Conservation (phyloP, 163 green algal genomes). For the Scenedesmus sp. region DNA sequence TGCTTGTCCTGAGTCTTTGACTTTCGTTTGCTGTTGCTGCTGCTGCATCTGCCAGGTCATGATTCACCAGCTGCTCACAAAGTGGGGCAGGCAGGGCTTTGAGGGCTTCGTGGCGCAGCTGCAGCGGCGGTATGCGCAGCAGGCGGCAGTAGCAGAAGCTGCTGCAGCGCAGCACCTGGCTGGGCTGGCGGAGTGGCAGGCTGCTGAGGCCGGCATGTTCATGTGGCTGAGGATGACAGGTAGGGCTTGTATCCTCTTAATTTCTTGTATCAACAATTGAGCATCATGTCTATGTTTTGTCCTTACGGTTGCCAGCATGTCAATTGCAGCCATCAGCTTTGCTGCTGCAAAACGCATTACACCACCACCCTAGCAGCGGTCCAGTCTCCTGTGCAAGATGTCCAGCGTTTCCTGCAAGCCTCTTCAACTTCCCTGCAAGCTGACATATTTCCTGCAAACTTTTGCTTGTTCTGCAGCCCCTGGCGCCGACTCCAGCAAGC, state of each 20-base stretch:
- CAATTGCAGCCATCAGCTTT: too few relatives aligned
- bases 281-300: too few relatives aligned
- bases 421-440: background rate
- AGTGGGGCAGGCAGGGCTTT: slow-evolving; percentile 76
- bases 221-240: slow-evolving; percentile 65
- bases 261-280: too few relatives aligned
- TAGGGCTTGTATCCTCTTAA: background rate
- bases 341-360: too few relatives aligned
- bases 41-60: slow-evolving; percentile 9
- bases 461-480: background rate
- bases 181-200: slow-evolving; percentile 70
- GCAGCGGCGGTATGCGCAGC: slow-evolving; percentile 58
- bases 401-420: background rate
- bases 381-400: too few relatives aligned
- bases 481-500: background rate
- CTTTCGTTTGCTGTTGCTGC: background rate
- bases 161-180: slow-evolving; percentile 61
- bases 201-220: slow-evolving; percentile 81
- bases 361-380: too few relatives aligned
- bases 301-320: too few relatives aligned
- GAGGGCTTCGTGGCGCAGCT: slow-evolving; percentile 54
- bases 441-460: background rate
- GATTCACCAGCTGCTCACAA: slow-evolving; percentile 32
- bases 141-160: slow-evolving; percentile 44
- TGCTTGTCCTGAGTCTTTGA: background rate